These are phyloP conservation scores for Cylindrodendrum hubeiense DNA, from an alignment of 2,329 filamentous ascomycete species.

Conservation along the genomic window DNA sequence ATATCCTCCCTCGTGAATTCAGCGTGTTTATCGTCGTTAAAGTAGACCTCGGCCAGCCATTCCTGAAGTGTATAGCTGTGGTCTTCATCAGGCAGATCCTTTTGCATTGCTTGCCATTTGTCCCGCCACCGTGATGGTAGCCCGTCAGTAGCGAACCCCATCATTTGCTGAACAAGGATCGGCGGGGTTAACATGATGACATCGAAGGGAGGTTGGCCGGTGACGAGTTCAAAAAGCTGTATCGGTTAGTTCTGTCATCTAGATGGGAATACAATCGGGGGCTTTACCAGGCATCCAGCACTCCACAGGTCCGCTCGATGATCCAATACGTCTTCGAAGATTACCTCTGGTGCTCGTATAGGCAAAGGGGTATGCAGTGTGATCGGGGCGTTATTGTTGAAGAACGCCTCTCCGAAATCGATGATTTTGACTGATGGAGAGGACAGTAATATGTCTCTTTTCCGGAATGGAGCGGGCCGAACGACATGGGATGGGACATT, in stretches of 20 bases:
- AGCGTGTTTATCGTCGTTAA: slow-evolving; percentile 5
- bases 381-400: not conserved
- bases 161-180: slow-evolving; percentile 35
- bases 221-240: slow-evolving; percentile 41
- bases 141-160: slow-evolving; percentile 21
- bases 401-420: slow-evolving; percentile 40
- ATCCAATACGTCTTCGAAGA: slow-evolving; percentile 35
- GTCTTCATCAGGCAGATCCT: not conserved
- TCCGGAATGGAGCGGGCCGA: slow-evolving; percentile 15
- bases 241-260: not conserved
- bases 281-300: slow-evolving; percentile 34
- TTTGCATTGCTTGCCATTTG: slow-evolving; percentile 25
- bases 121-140: slow-evolving; percentile 32
- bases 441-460: not conserved
- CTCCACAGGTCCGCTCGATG: slow-evolving; percentile 39
- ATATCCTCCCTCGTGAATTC: slow-evolving; percentile 29
- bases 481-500: slow-evolving; percentile 28
- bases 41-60: slow-evolving; percentile 37
- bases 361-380: slow-evolving; percentile 33
- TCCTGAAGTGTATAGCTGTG: slow-evolving; percentile 13
- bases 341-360: slow-evolving; percentile 36
- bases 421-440: slow-evolving; percentile 33
- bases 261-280: not conserved
- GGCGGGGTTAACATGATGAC: slow-evolving; percentile 25
- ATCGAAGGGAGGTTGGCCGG: slow-evolving; percentile 41